Conservation (phyloP, 164 flowering plant species). For the Vitis amurensis region DNA sequence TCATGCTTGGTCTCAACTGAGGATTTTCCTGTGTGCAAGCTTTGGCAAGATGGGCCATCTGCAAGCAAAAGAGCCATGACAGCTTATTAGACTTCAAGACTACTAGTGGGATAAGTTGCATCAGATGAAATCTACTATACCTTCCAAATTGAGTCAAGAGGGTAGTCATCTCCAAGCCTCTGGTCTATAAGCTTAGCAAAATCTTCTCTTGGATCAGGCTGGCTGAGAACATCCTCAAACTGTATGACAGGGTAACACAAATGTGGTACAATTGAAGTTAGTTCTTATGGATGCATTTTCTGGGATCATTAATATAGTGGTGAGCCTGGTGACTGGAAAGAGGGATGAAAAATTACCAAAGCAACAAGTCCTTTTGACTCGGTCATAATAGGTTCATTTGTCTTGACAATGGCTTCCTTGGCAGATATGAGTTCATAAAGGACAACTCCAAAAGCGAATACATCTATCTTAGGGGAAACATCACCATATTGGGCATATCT, state of each 20-base stretch:
- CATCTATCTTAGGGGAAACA: slow-evolving; percentile 84
- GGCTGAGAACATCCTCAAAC: slow-evolving; percentile 72
- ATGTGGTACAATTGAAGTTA: not conserved
- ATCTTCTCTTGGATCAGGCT: slow-evolving; percentile 52
- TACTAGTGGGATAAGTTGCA: too few species aligned
- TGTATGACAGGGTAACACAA: slow-evolving; percentile 21
- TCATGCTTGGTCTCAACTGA: slow-evolving; percentile 83
- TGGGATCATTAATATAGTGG: too few species aligned
- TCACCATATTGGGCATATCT: slow-evolving; percentile 90
- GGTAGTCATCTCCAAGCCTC: slow-evolving; percentile 67
- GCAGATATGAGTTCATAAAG: slow-evolving; percentile 87
- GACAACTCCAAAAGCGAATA: slow-evolving; percentile 93
- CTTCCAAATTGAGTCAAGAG: slow-evolving; percentile 67
- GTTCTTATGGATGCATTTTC: not conserved
- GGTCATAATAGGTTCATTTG: slow-evolving; percentile 29
- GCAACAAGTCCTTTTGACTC: slow-evolving; percentile 80
- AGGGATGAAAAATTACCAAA: slow-evolving; percentile 43
- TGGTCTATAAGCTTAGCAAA: slow-evolving; percentile 64
- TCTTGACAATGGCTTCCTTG: slow-evolving; percentile 69
- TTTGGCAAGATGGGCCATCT: slow-evolving; percentile 80
- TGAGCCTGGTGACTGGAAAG: too few species aligned
- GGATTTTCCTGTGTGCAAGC: slow-evolving; percentile 83
- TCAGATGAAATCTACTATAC: slow-evolving; percentile 21
- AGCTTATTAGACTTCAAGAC: too few species aligned
- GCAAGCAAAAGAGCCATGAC: slow-evolving; percentile 18